A percentile compares a stretch with the other conserved stretches of the same genome.
Conservation (phyloP, 257 asterid species). For the Orobanche coerulescens region DNA sequence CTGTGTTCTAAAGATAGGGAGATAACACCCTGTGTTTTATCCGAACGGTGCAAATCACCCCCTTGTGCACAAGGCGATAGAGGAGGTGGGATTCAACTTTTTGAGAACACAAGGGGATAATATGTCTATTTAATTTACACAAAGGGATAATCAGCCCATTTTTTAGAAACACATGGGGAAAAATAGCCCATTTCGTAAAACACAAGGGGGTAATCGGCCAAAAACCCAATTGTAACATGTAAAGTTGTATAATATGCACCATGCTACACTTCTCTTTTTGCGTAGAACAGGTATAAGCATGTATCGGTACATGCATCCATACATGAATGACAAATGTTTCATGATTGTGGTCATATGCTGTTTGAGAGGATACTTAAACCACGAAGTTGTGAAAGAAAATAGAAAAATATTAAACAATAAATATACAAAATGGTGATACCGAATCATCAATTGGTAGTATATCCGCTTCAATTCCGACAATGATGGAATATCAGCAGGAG, state of each 20-base stretch:
- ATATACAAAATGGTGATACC: conserved; percentile 34
- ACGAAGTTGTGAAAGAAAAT: neutral
- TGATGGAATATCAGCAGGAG: conserved; percentile 94
- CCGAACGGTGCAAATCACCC: no score
- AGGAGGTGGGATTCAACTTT: no score
- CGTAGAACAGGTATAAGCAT: neutral
- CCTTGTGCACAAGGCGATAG: no score
- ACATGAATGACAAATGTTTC: neutral
- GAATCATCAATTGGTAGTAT: conserved; percentile 90
- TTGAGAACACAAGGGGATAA: no score
- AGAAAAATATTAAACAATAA: neutral
- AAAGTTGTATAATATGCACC: neutral
- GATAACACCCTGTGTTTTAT: no score
- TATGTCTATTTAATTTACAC: no score
- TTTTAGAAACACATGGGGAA: no score
- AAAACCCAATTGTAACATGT: neutral
- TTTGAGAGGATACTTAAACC: neutral
- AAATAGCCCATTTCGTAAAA: no score
- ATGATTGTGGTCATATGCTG: neutral
- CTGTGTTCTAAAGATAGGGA: no score
- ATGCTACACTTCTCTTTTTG: neutral
- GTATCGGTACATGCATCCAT: neutral
- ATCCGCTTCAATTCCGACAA: conserved; percentile 78
- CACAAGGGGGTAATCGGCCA: no score
- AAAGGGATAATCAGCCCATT: no score